phyloP scores from a whole-genome alignment of 768 basidiomycete genomes.

The Boletus insuetus region DNA sequence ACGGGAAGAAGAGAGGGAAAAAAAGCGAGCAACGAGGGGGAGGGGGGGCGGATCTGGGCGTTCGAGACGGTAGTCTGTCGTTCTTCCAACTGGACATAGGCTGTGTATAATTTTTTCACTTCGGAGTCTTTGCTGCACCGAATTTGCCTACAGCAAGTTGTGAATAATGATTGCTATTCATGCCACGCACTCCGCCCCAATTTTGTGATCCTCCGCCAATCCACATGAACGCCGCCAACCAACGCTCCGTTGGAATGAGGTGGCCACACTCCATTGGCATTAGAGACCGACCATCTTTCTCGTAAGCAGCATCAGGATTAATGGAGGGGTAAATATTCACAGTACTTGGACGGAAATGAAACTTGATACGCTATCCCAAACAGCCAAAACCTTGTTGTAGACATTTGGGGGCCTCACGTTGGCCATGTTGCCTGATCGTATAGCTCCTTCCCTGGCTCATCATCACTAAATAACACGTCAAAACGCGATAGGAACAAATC shows the following conservation, averaged over 20 bases:
- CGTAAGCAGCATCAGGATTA: background rate
- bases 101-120: background rate
- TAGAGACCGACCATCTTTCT: background rate
- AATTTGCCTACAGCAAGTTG: background rate
- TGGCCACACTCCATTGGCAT: background rate
- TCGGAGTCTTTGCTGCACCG: background rate
- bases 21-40: constrained; percentile 41
- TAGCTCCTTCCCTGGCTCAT: background rate
- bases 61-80: constrained; percentile 21
- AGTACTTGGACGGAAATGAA: background rate
- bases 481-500: background rate
- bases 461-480: background rate
- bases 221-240: background rate
- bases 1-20: constrained; percentile 73
- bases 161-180: background rate
- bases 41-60: constrained; percentile 20
- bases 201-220: background rate
- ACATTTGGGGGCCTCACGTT: background rate
- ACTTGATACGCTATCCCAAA: background rate
- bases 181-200: background rate
- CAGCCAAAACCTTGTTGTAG: background rate
- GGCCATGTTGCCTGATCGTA: constrained; percentile 5
- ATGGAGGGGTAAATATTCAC: background rate
- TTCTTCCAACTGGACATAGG: background rate
- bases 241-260: background rate